Evolutionary conservation across 192 early-diverging fungal genomes (phyloP).

Genomic region (Backusella tuberculispora): DNA sequence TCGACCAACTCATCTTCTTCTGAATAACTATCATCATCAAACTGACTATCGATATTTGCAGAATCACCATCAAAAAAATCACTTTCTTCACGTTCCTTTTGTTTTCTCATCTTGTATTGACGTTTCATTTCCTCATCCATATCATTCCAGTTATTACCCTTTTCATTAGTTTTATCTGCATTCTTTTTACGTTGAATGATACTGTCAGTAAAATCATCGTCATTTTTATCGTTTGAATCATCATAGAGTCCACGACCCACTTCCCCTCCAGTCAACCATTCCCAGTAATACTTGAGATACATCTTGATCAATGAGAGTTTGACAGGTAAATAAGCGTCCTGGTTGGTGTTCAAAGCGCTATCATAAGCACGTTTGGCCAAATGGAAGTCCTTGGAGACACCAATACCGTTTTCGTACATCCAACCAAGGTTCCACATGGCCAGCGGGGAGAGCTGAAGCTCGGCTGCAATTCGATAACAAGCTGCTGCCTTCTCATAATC

Average conservation of each 20-base stretch:
- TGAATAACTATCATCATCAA: constrained; percentile 41
- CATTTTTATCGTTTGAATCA: not conserved
- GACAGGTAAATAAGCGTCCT: constrained; percentile 78
- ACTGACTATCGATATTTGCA: constrained; percentile 22
- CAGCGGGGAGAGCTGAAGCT: constrained; percentile 70
- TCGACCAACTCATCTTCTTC: constrained; percentile 61
- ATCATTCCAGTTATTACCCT: constrained; percentile 40
- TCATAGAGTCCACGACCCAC: constrained; percentile 44
- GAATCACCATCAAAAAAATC: constrained; percentile 32
- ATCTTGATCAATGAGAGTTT: constrained; percentile 77
- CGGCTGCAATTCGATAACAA: constrained; percentile 85
- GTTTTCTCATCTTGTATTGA: constrained; percentile 34
- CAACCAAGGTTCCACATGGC: constrained; percentile 98
- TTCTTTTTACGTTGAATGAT: constrained; percentile 23
- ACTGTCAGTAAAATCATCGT: not conserved
- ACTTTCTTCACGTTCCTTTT: constrained; percentile 39
- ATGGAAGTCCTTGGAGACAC: constrained; percentile 88
- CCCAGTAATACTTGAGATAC: constrained; percentile 66
- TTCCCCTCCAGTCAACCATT: constrained; percentile 62
- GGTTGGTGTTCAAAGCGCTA: constrained; percentile 73
- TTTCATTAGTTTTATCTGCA: constrained; percentile 18
- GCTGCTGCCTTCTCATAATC: constrained; percentile 77
- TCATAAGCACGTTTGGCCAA: constrained; percentile 96
- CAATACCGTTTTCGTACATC: constrained; percentile 95
- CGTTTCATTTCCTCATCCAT: constrained; percentile 45